Evolutionary conservation across 495 filamentous ascomycete species (phyloP), one percentile per base, ranked within the genome.

Genomic region (Mycothermus thermophilus): DNA sequence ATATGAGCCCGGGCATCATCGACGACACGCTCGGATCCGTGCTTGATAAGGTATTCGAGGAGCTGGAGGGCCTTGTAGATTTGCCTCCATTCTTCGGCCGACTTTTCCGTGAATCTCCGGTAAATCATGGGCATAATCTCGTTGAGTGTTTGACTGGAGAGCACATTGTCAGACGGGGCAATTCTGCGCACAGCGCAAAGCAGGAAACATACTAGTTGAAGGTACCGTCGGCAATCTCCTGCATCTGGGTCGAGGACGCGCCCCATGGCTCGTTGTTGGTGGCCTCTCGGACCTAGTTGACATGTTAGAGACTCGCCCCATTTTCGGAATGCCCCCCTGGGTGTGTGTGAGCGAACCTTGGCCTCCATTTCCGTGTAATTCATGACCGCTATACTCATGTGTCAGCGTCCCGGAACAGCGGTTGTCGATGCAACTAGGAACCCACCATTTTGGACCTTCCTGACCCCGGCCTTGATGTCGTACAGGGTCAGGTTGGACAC

Each of bases 71-170:
- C 75, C 69, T 99, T 99, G 67, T 96, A 99, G 41, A 96, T 99
- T 56, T 99, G 90, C 42, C 92, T 75, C 90, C 90, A 99, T 58
- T 99, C 90, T 54, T 99, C 90, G 28, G 92, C 86, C 13, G 83
- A 70, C 63, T 99, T 99, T 54, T 99, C 90, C 35, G 90, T 99
- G 51, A 99, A 99, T 30, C 90, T 80, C 52, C 92, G 92, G 66
- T 99, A 99, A 46, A 99, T 94, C 83, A 99, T 83, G 30, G 90
- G 90, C 90, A 99, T 99, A 53, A 99, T 96, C 58, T 99, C 90
- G 55, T 94, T 96, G 22, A 99, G 80, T 26, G 86, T 70, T 75
- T 93, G 85, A 52, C 90, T 97, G 47, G 22, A 16, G 30, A 37
- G 31, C 11, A 10, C 5, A 14, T 16, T 3, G 24, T 33, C n/a